phyloP scores from a whole-genome alignment of 441 rosid species.

The Pelargonium citronellum region DNA sequence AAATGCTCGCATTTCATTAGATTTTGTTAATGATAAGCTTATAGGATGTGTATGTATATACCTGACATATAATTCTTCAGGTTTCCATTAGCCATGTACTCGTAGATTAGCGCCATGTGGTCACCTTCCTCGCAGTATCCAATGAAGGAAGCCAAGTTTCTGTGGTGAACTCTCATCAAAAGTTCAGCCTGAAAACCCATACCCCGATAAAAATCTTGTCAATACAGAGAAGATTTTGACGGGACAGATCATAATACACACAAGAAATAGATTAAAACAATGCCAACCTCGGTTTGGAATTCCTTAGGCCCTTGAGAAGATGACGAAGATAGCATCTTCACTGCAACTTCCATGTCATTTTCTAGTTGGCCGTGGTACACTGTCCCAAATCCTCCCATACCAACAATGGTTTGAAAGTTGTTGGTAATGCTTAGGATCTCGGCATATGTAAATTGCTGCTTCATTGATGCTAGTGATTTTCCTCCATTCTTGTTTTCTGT shows the following conservation, averaged over 20 bases:
- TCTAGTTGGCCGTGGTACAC: constrained; percentile 33
- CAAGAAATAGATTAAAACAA: neutral
- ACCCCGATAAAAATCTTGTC: neutral
- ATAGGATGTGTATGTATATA: no score
- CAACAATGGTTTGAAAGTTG: constrained; percentile 27
- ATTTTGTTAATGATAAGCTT: neutral
- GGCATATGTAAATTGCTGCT: constrained; percentile 23
- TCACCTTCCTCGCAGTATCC: constrained; percentile 52
- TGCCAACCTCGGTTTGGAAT: constrained; percentile 17
- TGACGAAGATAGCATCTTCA: constrained; percentile 35
- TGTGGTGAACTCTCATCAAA: constrained; percentile 52
- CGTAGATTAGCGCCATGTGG: neutral
- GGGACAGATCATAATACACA: neutral
- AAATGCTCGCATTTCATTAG: neutral
- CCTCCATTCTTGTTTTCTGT: neutral
- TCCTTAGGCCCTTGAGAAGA: constrained; percentile 31
- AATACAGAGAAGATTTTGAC: neutral
- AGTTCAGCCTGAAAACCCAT: constrained; percentile 21
- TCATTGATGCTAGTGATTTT: constrained; percentile 19
- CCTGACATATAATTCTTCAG: neutral
- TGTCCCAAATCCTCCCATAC: constrained; percentile 37
- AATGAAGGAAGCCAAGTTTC: constrained; percentile 42
- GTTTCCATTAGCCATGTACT: neutral
- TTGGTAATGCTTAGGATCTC: constrained; percentile 32
- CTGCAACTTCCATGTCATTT: constrained; percentile 35